Base-by-base conservation (phyloP, 352 stramenopile genomes). In the Aphanomyces astaci region DNA sequence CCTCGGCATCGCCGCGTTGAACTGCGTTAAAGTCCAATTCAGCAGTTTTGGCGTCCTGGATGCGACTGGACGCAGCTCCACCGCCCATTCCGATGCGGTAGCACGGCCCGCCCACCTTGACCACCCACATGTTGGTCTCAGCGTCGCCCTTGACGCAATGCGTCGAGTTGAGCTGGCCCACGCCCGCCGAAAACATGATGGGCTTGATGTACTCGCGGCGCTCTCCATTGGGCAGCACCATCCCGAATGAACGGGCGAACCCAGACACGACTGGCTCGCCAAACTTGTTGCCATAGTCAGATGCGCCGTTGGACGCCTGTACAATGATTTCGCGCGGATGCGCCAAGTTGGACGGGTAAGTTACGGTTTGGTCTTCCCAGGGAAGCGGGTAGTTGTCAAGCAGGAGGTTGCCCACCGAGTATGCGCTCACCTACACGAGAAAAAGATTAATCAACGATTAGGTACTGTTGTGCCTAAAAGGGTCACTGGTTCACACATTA, bases 251-350 rank as follows among this genome's bases (percentile, higher is more conserved):
- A 32, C 97, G 88, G 31, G 96, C 97, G 72, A 98, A 99, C 25
- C 97, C 97, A 63, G 95, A 84, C 43, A 99, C 91, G 5, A 99
- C 96, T n/a, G 97, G 97, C 76, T 99, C 97, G 36, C 97, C 97
- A 70, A 98, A 99, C 82, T 99, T 99, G 86, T 99, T 99, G 33
- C 97, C 97, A 76, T 99, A 99, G 81, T 99, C 97, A 9, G 94
- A 98, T 11, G 97, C 97, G 56, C 97, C 97, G 76, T 99, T 97
- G 69, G 89, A 98, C 17, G 97, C 97, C 71, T 99, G 92, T 25
- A 98, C 86, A 60, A 98, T 81, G 75, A 99, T 99, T 60, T 98
- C 87, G 27, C 97, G 81, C 10, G 97, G 96, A 55, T 82, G 77
- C 4, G 89, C 90, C 31, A 95, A 77, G 79, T 94, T 95, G 13